Conservation (phyloP, 2,329 filamentous ascomycete genomes). For the Clonostachys sp. region DNA sequence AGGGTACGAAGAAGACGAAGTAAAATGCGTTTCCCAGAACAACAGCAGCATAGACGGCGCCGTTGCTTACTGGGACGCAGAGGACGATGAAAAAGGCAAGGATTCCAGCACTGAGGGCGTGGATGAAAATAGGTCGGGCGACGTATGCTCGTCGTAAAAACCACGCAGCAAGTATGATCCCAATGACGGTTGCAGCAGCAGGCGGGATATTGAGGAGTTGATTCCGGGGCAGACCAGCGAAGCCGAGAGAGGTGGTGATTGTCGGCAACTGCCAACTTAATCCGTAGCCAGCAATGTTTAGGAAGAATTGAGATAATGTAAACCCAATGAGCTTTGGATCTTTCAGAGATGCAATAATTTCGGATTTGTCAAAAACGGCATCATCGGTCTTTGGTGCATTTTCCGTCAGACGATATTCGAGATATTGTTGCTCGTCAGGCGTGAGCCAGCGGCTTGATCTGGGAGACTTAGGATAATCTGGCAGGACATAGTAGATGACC, state of each 20-base stretch:
- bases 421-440: constrained; percentile 28
- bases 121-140: constrained; percentile 4
- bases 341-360: constrained; percentile 24
- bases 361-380: constrained; percentile 22
- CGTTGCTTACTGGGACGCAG: constrained; percentile 24
- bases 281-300: constrained; percentile 34
- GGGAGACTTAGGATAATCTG: constrained; percentile 46
- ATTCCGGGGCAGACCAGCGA: constrained; percentile 32
- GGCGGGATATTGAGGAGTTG: constrained; percentile 40
- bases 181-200: constrained; percentile 29
- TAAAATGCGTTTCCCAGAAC: constrained; percentile 38
- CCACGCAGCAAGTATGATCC: constrained; percentile 30
- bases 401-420: constrained; percentile 28
- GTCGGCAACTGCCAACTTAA: constrained; percentile 34
- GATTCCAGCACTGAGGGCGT: constrained; percentile 27
- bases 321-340: constrained; percentile 13
- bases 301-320: constrained; percentile 16
- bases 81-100: constrained; percentile 38
- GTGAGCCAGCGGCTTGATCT: constrained; percentile 46
- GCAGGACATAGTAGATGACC: constrained; percentile 16
- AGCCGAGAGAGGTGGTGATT: constrained; percentile 33
- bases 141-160: constrained; percentile 12
- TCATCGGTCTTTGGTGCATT: constrained; percentile 30
- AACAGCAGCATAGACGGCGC: constrained; percentile 35
- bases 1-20: constrained; percentile 34